A percentile compares a stretch with the other conserved stretches of the same genome.
phyloP scores from a whole-genome alignment of 2,329 filamentous ascomycete genomes.

The Botrytis paeoniae region DNA sequence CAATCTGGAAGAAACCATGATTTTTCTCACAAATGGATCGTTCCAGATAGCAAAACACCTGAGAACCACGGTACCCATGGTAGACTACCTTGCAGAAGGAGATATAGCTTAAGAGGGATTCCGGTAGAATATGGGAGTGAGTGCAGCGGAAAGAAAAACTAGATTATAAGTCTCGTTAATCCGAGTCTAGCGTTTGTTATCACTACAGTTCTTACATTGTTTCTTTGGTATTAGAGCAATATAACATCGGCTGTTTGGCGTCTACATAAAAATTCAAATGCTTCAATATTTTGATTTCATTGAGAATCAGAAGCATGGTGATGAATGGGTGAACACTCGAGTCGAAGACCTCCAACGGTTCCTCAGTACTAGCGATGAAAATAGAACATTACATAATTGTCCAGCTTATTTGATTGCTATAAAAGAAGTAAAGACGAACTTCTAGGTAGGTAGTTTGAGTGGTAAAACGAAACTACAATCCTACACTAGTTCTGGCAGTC shows the following conservation, averaged over 20 bases:
- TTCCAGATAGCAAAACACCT: neutral
- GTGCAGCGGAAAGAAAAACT: neutral
- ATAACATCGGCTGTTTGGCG: neutral
- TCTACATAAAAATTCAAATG: neutral
- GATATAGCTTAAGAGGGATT: no score
- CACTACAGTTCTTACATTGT: no score
- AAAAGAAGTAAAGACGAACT: neutral
- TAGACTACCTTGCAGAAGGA: neutral
- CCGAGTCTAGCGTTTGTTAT: no score
- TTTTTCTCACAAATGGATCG: neutral
- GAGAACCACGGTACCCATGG: neutral
- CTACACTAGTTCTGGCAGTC: neutral
- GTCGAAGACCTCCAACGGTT: neutral
- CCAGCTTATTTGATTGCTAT: neutral
- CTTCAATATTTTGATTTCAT: neutral
- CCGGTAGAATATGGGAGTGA: neutral
- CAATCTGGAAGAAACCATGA: neutral
- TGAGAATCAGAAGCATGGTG: no score
- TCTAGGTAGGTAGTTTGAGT: neutral
- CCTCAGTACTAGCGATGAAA: neutral
- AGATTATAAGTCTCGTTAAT: neutral
- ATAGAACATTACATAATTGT: accelerated
- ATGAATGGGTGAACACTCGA: neutral
- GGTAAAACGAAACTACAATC: neutral
- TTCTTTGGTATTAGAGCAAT: neutral